phyloP scores from a whole-genome alignment of 768 basidiomycete species.

The Coprinellus aureogranulatus region DNA sequence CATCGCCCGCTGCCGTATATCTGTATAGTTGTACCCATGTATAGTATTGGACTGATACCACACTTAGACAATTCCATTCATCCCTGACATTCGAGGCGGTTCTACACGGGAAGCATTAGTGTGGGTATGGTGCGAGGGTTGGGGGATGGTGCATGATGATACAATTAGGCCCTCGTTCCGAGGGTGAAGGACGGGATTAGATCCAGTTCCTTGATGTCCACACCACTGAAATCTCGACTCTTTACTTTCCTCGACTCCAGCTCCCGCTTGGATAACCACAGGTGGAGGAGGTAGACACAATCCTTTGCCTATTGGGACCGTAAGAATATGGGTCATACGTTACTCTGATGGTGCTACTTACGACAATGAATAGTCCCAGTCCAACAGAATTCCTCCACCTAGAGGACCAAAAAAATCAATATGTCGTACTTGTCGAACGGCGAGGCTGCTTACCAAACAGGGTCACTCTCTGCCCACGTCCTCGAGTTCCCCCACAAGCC shows the following conservation, averaged over 20 bases:
- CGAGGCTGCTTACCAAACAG: slow-evolving; percentile 57
- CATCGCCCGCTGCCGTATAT: no score
- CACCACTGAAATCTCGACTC: slow-evolving; percentile 67
- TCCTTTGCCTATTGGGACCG: slow-evolving; percentile 34
- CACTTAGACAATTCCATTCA: no score
- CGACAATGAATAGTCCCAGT: slow-evolving; percentile 64
- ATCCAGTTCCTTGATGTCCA: slow-evolving; percentile 67
- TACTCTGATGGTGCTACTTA: slow-evolving; percentile 27
- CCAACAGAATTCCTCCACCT: slow-evolving; percentile 71
- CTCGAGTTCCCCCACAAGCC: slow-evolving; percentile 55
- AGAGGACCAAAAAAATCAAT: neutral
- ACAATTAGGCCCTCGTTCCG: neutral
- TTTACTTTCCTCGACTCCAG: slow-evolving; percentile 66
- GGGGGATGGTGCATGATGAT: no score
- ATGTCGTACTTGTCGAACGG: no score
- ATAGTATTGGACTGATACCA: no score
- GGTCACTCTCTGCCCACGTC: slow-evolving; percentile 67
- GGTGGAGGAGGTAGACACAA: slow-evolving; percentile 61
- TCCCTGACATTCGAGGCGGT: no score
- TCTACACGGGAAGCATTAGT: no score
- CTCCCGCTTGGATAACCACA: slow-evolving; percentile 70
- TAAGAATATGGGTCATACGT: neutral
- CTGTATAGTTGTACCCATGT: no score
- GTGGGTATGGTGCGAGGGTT: no score
- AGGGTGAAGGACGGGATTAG: slow-evolving; percentile 28